Evolutionary conservation across 2,329 filamentous ascomycete species (phyloP).

Genomic region (Colletotrichum brevisporum): DNA sequence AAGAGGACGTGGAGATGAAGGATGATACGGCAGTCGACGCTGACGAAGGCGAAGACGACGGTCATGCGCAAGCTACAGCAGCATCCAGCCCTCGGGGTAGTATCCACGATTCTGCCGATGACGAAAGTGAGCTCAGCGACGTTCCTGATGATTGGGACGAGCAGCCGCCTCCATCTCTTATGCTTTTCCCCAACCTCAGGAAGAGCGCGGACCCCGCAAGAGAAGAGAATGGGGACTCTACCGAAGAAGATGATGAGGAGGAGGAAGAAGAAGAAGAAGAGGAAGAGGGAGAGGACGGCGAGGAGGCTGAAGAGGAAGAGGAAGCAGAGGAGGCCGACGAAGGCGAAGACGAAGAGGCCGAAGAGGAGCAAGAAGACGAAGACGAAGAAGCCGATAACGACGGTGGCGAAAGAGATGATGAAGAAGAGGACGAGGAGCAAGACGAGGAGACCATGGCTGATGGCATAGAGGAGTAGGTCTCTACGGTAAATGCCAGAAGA

Average conservation of each 20-base stretch:
- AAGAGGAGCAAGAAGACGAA: constrained; percentile 43
- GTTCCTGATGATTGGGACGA: constrained; percentile 72
- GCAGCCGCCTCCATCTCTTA: constrained; percentile 65
- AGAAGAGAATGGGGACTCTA: constrained; percentile 38
- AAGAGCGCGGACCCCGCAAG: constrained; percentile 51
- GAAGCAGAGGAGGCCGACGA: constrained; percentile 41
- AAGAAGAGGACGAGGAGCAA: background rate
- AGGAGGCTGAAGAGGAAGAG: constrained; percentile 22
- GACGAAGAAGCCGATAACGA: constrained; percentile 29
- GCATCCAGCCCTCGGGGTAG: constrained; percentile 70
- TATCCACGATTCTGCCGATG: constrained; percentile 75
- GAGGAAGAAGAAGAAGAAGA: constrained; percentile 36
- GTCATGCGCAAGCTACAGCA: constrained; percentile 45
- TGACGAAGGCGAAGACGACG: constrained; percentile 46
- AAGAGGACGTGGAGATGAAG: constrained; percentile 42
- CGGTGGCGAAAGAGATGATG: background rate
- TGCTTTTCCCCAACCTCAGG: constrained; percentile 65
- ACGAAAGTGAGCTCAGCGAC: constrained; percentile 79
- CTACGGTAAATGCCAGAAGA: background rate
- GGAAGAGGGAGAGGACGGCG: constrained; percentile 36
- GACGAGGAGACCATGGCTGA: constrained; percentile 14
- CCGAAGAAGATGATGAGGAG: constrained; percentile 47
- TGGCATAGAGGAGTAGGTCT: background rate
- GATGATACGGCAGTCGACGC: constrained; percentile 43
- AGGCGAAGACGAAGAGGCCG: constrained; percentile 37